Percentiles rank a stretch among this genome's conserved stretches.
Conservation (phyloP, 2,329 filamentous ascomycete genomes). For the Tolypocladium amazonense region DNA sequence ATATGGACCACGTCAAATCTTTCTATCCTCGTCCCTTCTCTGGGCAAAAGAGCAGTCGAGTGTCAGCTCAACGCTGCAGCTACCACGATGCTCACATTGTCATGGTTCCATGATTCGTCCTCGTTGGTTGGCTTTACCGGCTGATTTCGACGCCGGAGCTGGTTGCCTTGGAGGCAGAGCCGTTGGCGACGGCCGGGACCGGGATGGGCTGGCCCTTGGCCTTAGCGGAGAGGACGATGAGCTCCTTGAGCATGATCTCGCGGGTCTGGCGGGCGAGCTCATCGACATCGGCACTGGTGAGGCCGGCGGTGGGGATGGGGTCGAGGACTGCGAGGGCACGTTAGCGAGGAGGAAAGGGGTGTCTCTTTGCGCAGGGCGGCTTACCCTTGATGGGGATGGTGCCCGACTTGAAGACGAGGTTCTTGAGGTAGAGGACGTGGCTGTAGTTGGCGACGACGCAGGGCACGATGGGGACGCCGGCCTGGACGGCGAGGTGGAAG, state of each 20-base stretch:
- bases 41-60: neutral
- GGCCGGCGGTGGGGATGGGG: slow-evolving; percentile 65
- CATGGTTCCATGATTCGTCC: neutral
- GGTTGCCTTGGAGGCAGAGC: slow-evolving; percentile 12
- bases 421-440: slow-evolving; percentile 56
- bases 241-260: slow-evolving; percentile 64
- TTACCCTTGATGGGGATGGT: slow-evolving; percentile 66
- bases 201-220: slow-evolving; percentile 29
- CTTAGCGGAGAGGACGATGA: slow-evolving; percentile 42
- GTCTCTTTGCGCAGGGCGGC: too few species aligned
- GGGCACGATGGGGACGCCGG: slow-evolving; percentile 85
- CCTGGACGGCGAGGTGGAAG: slow-evolving; percentile 91
- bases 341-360: neutral
- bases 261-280: slow-evolving; percentile 56
- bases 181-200: slow-evolving; percentile 13
- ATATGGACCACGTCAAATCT: neutral
- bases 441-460: slow-evolving; percentile 74
- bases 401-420: slow-evolving; percentile 54
- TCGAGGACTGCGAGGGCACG: slow-evolving; percentile 50
- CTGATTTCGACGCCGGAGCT: slow-evolving; percentile 18
- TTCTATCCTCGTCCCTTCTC: neutral
- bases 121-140: neutral
- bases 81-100: neutral
- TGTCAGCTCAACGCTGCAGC: neutral
- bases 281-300: slow-evolving; percentile 70